Evolutionary conservation across 768 basidiomycete genomes (phyloP), one percentile per base, ranked within the genome.

Genomic region (Mycena chlorophos): DNA sequence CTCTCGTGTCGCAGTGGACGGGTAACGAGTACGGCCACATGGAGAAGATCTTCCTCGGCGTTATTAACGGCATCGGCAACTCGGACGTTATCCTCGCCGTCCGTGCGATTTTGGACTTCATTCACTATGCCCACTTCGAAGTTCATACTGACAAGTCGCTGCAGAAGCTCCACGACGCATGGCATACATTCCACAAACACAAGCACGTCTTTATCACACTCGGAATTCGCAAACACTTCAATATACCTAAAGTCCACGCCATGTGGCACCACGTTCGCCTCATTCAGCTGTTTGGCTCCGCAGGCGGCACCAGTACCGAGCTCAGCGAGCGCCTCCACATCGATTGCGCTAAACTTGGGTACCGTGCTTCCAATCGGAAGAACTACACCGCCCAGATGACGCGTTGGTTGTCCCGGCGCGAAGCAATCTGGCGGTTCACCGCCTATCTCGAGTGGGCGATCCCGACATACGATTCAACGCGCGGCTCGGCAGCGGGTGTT

Each of bases 241-340:
- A 73, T 25, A 64, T 78, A 12, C 73, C 73, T 0, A 78, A 77
- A 43, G 51, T 74, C 2, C 73, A 75, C 51, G 65, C 54, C 5
- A 23, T 68, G 5, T 23, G 48, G 1, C 72, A 75, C 42, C 74
- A 75, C 51, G 29, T 45, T 0, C n/a, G 54, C 0, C 43, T 48
- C 0, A 73, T 77, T 17, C 52, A 65, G 34, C 31, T 57, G 13
- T 64, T 63, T 50, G 72, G 69, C 45, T 16, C 40, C 8, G 22
- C 40, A 42, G 40, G 40, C 40, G 8, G 22, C 8, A 14, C 5
- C 20, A 42, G 5, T 5, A 42, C 40, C 40, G 40, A 42, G 20
- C 13, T 42, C 20, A 16, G 14, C 14, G 40, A 42, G 40, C 20
- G 40, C n/a, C 22, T 42, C 13, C 40, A 42, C 20, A 42, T 42